Base-by-base conservation (phyloP, 2,329 filamentous ascomycete species). In the Beauveria asiatica region DNA sequence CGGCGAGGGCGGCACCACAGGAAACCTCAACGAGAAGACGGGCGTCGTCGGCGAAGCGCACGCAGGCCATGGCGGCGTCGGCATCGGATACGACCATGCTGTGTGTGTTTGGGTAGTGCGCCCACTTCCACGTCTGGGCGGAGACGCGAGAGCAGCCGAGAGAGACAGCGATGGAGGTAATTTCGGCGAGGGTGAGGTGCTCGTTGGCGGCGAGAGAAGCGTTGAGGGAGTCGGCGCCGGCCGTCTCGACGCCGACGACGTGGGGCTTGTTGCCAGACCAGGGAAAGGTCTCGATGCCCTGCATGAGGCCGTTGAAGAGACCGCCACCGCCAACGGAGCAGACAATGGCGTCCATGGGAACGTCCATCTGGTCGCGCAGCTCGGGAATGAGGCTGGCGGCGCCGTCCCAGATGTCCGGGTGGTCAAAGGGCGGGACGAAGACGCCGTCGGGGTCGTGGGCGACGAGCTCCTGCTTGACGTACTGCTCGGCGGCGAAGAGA, bases 241-340 rank as follows among this genome's bases (percentile, higher is more conserved):
- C 69, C 0, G 91, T 95, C 75, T 95, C 91, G 49, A 92, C 79
- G 3, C 88, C 89, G 13, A 95, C 70, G 10, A 95, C 80, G 21
- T 78, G 75, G 57, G 78, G 76, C 61, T 71, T 70, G 23, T 59
- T 52, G 5, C 62, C 64, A 3, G 67, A 63, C 75, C 68, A 74
- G 58, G 65, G 70, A 64, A 64, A 70, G 48, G 75, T 72, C 67
- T 86, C 80, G 25, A 92, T 76, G 10, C 88, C 89, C 69, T 86
- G 78, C 73, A 89, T 83, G 60, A 96, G 75, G 5, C 91, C 91
- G 67, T 87, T 89, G 57, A 96, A 80, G 23, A 95, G 74, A 0
- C 91, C 90, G 17, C 91, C 91, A 10, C 91, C 91, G 7, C 91
- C 91, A 42, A 92, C 89, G 61, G 81, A 87, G 73, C 89, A 93